Evolutionary conservation across 106 monocot species (phyloP).

Genomic region (Apostasia shenzhenica): DNA sequence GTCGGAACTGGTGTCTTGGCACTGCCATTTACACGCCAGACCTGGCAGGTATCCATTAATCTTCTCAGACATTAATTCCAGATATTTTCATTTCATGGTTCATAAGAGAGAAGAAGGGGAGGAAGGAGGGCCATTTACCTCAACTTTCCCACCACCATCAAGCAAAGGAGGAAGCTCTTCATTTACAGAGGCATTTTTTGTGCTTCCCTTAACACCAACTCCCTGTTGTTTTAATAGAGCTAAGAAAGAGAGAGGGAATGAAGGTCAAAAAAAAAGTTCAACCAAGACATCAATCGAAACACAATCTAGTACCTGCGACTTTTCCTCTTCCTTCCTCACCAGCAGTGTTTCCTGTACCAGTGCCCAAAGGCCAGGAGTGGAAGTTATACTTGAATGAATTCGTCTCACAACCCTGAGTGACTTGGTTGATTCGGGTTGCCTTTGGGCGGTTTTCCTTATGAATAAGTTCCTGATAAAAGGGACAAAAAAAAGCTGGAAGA

Average conservation of each 20-base stretch:
- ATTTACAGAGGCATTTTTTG: conserved; percentile 30
- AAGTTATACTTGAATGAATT: conserved; percentile 44
- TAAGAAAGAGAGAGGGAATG: conserved; percentile 4
- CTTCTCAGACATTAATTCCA: neutral
- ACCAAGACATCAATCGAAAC: neutral
- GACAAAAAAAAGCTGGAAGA: neutral
- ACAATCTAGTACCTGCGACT: conserved; percentile 36
- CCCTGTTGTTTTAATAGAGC: conserved; percentile 63
- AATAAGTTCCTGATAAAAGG: conserved; percentile 29
- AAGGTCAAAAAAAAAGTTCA: neutral
- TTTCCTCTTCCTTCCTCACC: conserved; percentile 62
- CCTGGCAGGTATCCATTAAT: neutral
- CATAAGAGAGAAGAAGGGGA: neutral
- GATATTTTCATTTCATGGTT: neutral
- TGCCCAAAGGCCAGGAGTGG: conserved; percentile 37
- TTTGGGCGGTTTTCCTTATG: conserved; percentile 32
- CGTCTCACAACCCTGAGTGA: conserved; percentile 48
- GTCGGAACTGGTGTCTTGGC: conserved; percentile 41
- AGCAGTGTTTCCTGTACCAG: conserved; percentile 6
- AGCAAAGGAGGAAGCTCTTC: conserved; percentile 49
- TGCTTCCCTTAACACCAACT: conserved; percentile 46
- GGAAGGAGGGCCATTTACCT: conserved; percentile 13
- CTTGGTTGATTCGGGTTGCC: conserved; percentile 34
- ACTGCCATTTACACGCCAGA: conserved; percentile 52
- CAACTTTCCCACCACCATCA: conserved; percentile 33